Evolutionary conservation across 176 grass and related monocot species (phyloP).

Genomic region (Oryza meyeriana): DNA sequence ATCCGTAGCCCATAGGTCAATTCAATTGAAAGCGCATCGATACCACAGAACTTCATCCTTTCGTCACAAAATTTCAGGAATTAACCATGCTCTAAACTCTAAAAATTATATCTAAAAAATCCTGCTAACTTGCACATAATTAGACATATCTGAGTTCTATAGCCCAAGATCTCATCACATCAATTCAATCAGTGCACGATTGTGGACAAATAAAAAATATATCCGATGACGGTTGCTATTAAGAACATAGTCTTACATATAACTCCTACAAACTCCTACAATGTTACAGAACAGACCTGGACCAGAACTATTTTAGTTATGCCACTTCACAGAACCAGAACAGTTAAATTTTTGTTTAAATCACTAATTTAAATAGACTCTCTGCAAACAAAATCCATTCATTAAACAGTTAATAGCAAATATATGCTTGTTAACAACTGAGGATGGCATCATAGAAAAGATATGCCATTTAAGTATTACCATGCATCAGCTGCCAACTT

Average conservation of each 20-base stretch:
- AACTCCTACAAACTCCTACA: not conserved
- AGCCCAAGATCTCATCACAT: not conserved
- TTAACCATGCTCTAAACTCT: not conserved
- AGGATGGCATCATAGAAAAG: no score
- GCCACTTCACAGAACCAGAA: no score
- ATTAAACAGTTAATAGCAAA: no score
- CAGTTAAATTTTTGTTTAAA: no score
- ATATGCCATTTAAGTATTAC: no score
- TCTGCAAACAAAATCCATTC: no score
- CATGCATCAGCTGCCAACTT: constrained; percentile 61
- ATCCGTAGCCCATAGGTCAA: no score
- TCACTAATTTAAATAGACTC: no score
- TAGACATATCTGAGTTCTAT: not conserved
- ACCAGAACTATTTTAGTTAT: no score
- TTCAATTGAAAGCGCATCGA: no score
- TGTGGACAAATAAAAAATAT: not conserved
- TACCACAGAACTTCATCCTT: not conserved
- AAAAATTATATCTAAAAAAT: not conserved
- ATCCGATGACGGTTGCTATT: not conserved
- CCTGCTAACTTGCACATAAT: not conserved
- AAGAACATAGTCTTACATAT: not conserved
- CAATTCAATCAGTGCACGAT: not conserved
- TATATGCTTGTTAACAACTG: no score
- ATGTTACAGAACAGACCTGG: not conserved
- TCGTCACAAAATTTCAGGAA: not conserved